Evolutionary conservation across 805 yeast genomes (phyloP).

Genomic region (Candida nitratophila): DNA sequence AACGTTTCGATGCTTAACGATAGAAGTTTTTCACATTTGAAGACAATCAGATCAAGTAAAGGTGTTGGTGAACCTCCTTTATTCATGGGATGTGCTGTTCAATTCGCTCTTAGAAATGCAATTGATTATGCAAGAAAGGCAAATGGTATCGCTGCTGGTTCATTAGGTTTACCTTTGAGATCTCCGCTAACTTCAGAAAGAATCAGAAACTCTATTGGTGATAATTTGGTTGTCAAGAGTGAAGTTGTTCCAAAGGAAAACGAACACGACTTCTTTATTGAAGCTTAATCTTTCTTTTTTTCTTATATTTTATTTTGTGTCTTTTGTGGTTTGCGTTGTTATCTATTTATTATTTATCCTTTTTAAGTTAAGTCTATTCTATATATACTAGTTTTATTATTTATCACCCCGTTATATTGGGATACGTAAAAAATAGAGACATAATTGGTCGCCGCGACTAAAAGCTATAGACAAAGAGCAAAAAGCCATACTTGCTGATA

Average conservation of each 20-base stretch:
- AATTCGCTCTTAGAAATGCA: constrained; percentile 39
- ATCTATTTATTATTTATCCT: not conserved
- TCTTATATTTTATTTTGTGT: not conserved
- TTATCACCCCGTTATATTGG: too few relatives aligned
- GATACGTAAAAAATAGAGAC: too few relatives aligned
- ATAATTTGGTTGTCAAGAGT: constrained; percentile 22
- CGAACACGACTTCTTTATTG: constrained; percentile 28
- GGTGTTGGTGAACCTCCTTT: constrained; percentile 49
- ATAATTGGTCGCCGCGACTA: too few relatives aligned
- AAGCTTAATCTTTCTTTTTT: constrained; percentile 16
- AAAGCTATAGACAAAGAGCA: too few relatives aligned
- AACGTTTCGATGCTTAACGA: constrained; percentile 34
- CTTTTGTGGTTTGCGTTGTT: not conserved
- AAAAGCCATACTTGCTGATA: too few relatives aligned
- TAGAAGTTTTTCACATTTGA: constrained; percentile 34
- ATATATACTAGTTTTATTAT: too few relatives aligned
- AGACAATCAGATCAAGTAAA: constrained; percentile 36
- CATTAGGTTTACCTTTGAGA: constrained; percentile 20
- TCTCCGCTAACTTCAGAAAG: constrained; percentile 39
- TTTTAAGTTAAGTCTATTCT: too few relatives aligned
- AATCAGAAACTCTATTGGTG: constrained; percentile 34
- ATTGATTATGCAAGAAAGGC: constrained; percentile 27
- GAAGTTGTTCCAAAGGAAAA: constrained; percentile 25
- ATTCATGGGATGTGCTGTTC: constrained; percentile 34
- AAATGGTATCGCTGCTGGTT: constrained; percentile 20